These are phyloP conservation scores for thale cress (Arabidopsis thaliana) DNA, from an alignment of 345 rosid genomes.

Conservation along the genomic window DNA sequence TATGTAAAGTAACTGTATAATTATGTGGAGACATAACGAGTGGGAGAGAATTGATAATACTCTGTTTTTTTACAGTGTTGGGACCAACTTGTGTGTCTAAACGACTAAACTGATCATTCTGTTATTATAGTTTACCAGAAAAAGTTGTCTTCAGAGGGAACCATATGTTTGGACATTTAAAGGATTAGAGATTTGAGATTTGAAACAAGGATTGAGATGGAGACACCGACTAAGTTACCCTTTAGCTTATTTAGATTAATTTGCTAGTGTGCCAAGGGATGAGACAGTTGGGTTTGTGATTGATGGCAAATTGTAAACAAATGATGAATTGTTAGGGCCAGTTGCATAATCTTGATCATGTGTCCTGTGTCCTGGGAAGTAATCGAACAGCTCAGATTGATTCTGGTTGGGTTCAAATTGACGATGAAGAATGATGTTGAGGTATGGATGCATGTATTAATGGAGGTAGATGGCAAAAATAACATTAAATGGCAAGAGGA, in stretches of 20 bases:
- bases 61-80: constrained; percentile 2
- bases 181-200: not conserved
- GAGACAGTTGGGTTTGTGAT: constrained; percentile 14
- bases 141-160: constrained; percentile 13
- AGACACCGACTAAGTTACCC: not conserved
- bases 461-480: constrained; percentile 40
- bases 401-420: constrained; percentile 13
- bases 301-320: constrained; percentile 5
- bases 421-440: constrained; percentile 32
- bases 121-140: constrained; percentile 22
- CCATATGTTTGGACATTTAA: not conserved
- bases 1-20: constrained; percentile 23
- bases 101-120: constrained; percentile 22
- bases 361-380: constrained; percentile 25
- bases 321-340: constrained; percentile 32
- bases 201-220: not conserved
- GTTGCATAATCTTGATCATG: constrained; percentile 29
- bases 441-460: constrained; percentile 41
- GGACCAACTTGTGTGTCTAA: constrained; percentile 32
- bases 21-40: constrained; percentile 10
- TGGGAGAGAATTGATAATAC: not conserved
- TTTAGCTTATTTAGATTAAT: not conserved
- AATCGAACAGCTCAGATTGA: constrained; percentile 31
- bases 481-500: constrained; percentile 37
- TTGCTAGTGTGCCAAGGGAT: constrained; percentile 11